These are phyloP conservation scores for Neostapfia colusana DNA, from an alignment of 176 grass and related monocot species.

Conservation along the genomic window DNA sequence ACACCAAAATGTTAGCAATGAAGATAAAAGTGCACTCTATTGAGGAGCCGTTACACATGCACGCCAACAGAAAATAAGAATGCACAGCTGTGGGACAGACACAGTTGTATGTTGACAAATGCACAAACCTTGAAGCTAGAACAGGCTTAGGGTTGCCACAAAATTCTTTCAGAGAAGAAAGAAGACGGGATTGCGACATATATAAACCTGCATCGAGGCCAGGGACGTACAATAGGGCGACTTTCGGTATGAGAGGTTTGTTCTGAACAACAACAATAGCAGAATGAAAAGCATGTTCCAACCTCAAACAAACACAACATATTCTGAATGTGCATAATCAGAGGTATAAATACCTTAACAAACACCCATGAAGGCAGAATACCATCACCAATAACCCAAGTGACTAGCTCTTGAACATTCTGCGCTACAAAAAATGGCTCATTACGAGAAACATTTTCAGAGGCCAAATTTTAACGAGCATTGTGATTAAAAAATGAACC, in stretches of 20 bases:
- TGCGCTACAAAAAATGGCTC: conserved; percentile 41
- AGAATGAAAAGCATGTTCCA: background rate
- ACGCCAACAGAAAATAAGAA: background rate
- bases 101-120: background rate
- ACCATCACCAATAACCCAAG: conserved; percentile 90
- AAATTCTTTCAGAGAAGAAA: conserved; percentile 72
- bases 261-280: conserved; percentile 59
- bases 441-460: background rate
- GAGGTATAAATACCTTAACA: conserved; percentile 64
- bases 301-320: conserved; percentile 1
- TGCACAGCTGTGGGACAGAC: background rate
- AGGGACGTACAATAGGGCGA: conserved; percentile 82
- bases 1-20: conserved; percentile 25
- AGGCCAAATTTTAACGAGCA: background rate
- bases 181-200: conserved; percentile 57
- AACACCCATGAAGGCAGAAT: conserved; percentile 87
- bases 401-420: conserved; percentile 84
- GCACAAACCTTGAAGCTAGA: conserved; percentile 83
- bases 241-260: conserved; percentile 92
- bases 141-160: conserved; percentile 91
- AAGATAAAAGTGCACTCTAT: conserved; percentile 1
- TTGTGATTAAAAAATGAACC: conserved; percentile 46
- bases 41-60: background rate
- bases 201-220: conserved; percentile 92
- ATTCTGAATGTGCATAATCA: conserved; percentile 4